Conservation (phyloP, 148 eudicot species). For the Rhododendron simsii region DNA sequence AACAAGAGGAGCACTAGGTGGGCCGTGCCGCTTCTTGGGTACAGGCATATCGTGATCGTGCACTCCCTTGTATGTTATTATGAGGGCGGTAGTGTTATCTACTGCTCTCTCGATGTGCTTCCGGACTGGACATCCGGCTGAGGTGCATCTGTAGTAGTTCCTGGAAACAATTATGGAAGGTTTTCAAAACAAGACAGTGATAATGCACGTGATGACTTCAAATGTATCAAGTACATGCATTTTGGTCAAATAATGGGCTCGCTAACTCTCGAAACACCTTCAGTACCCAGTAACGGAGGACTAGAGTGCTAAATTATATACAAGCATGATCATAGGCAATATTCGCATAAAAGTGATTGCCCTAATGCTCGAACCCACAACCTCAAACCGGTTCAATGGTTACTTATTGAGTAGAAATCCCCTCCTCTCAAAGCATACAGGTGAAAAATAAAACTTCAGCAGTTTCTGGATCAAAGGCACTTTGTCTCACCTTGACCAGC, state of each 20-base stretch:
- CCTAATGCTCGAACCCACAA: background rate
- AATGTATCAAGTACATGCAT: background rate
- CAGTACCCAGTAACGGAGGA: background rate
- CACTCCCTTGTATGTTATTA: slow-evolving; percentile 68
- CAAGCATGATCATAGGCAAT: background rate
- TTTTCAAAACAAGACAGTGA: background rate
- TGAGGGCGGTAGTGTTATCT: slow-evolving; percentile 38
- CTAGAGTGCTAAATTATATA: background rate
- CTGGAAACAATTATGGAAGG: slow-evolving; percentile 27
- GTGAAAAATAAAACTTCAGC: background rate
- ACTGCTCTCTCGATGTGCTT: slow-evolving; percentile 80
- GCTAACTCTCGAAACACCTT: background rate
- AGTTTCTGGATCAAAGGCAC: background rate
- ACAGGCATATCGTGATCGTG: slow-evolving; percentile 81
- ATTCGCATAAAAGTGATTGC: background rate
- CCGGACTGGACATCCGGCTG: slow-evolving; percentile 82
- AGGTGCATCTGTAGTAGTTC: slow-evolving; percentile 89
- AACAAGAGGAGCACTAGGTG: slow-evolving; percentile 24
- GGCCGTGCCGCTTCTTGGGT: slow-evolving; percentile 49
- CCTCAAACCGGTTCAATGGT: background rate
- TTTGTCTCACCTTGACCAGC: background rate
- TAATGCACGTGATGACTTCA: background rate
- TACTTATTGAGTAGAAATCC: background rate
- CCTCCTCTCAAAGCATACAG: background rate
- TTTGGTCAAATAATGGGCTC: background rate